phyloP scores from a whole-genome alignment of 2,329 filamentous ascomycete species.

The Alternaria panax region DNA sequence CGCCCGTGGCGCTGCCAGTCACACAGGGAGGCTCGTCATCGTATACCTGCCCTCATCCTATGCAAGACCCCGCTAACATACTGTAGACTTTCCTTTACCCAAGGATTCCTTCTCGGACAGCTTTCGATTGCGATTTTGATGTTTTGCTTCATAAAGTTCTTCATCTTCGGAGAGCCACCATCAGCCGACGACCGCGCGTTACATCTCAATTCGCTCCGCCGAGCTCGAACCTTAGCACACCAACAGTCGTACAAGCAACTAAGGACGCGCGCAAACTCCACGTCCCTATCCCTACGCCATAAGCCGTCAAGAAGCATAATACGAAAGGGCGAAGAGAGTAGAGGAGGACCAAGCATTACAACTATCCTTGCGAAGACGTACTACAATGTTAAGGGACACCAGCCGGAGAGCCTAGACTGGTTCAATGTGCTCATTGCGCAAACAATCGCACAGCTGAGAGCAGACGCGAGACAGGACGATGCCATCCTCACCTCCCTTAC shows the following conservation, averaged over 20 bases:
- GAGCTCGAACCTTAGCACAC: constrained; percentile 77
- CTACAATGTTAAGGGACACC: constrained; percentile 94
- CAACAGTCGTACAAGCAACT: constrained; percentile 41
- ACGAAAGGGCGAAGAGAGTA: constrained; percentile 47
- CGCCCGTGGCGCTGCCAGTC: constrained; percentile 24
- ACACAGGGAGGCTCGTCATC: constrained; percentile 27
- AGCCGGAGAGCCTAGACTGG: constrained; percentile 97
- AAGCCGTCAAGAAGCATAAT: constrained; percentile 55
- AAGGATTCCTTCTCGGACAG: constrained; percentile 92
- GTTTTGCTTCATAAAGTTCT: constrained; percentile 98
- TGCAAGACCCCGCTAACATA: constrained; percentile 30
- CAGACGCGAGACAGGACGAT: constrained; percentile 89
- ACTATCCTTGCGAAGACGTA: constrained; percentile 97
- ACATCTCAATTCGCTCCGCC: constrained; percentile 75
- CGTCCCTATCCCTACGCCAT: constrained; percentile 41
- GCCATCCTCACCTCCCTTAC: constrained; percentile 86
- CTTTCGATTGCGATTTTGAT: constrained; percentile 90
- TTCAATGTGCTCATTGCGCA: constrained; percentile 98
- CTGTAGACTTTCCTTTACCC: constrained; percentile 82
- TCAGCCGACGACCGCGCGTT: constrained; percentile 82
- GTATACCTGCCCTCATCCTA: constrained; percentile 9
- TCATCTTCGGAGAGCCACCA: constrained; percentile 96
- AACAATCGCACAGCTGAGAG: constrained; percentile 92
- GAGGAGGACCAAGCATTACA: constrained; percentile 80
- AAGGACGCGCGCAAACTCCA: constrained; percentile 46